Conservation (phyloP, 1,284 basidiomycete genomes). For the Tylopilus orsonianus region DNA sequence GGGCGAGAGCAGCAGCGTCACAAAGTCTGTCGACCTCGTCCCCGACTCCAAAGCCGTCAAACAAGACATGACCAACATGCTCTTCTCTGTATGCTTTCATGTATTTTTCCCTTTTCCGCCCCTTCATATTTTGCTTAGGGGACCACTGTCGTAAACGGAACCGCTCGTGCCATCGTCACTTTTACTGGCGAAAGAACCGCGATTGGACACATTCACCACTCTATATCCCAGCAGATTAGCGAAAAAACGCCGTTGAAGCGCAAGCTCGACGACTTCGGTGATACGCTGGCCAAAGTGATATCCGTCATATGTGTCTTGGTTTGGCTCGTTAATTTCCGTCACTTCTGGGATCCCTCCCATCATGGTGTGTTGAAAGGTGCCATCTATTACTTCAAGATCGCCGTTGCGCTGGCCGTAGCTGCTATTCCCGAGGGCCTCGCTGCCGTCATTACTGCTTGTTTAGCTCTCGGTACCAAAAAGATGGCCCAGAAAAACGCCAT, state of each 20-base stretch:
- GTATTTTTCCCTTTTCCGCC: not conserved
- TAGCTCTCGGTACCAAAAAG: slow-evolving; percentile 94
- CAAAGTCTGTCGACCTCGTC: slow-evolving; percentile 72
- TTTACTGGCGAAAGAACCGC: slow-evolving; percentile 85
- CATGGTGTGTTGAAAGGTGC: slow-evolving; percentile 89
- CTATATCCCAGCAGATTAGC: slow-evolving; percentile 83
- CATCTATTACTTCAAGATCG: slow-evolving; percentile 97
- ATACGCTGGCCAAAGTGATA: slow-evolving; percentile 94
- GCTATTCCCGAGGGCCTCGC: slow-evolving; percentile 96
- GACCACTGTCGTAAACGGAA: slow-evolving; percentile 92
- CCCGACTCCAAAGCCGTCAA: slow-evolving; percentile 80
- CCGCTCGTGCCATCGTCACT: slow-evolving; percentile 80
- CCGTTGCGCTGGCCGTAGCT: slow-evolving; percentile 93
- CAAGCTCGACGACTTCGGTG: slow-evolving; percentile 95
- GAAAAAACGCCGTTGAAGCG: slow-evolving; percentile 96
- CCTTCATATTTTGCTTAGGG: slow-evolving; percentile 53
- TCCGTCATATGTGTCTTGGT: slow-evolving; percentile 93
- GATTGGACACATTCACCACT: slow-evolving; percentile 93
- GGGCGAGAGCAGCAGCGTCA: slow-evolving; percentile 87
- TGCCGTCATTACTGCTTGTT: slow-evolving; percentile 94
- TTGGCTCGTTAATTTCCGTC: slow-evolving; percentile 92
- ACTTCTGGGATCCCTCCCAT: slow-evolving; percentile 92
- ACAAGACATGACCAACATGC: slow-evolving; percentile 94
- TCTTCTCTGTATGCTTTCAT: slow-evolving; percentile 68
- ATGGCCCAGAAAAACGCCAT: slow-evolving; percentile 99